Evolutionary conservation across 2,329 filamentous ascomycete species (phyloP).

Genomic region (Annulohypoxylon truncatum): DNA sequence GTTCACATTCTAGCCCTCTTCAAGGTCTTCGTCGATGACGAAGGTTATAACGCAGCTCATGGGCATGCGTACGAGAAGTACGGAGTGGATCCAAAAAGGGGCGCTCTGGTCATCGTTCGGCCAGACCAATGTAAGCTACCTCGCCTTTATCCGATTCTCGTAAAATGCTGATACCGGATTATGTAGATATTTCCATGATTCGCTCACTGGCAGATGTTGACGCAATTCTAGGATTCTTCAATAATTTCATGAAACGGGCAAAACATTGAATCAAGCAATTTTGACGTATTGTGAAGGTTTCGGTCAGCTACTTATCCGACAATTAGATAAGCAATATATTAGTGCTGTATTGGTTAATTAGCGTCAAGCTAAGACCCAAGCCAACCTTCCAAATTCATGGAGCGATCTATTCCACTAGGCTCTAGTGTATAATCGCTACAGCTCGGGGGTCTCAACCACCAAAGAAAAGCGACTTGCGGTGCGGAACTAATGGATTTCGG

Average conservation of each 20-base stretch:
- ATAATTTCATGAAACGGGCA: slow-evolving; percentile 34
- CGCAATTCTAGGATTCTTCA: slow-evolving; percentile 41
- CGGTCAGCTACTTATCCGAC: neutral
- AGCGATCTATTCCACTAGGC: neutral
- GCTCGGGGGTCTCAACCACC: neutral
- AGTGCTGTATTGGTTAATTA: no score
- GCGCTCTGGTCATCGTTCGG: slow-evolving; percentile 65
- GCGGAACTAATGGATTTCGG: no score
- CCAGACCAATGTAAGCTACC: slow-evolving; percentile 69
- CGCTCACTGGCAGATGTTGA: slow-evolving; percentile 34
- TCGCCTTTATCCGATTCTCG: neutral
- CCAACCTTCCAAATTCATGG: no score
- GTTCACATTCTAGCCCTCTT: slow-evolving; percentile 59
- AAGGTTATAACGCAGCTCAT: slow-evolving; percentile 65
- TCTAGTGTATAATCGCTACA: neutral
- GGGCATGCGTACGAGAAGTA: slow-evolving; percentile 68
- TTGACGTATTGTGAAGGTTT: neutral
- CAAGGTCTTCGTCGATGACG: slow-evolving; percentile 68
- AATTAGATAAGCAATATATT: neutral
- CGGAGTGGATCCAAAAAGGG: slow-evolving; percentile 59
- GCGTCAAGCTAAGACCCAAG: no score
- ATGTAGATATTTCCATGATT: slow-evolving; percentile 49
- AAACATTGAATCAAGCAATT: neutral
- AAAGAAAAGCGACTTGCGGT: neutral
- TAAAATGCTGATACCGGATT: neutral